Evolutionary conservation across 768 basidiomycete species (phyloP), one percentile per base, ranked within the genome.

Genomic region (Phlebiopsis flavidoalba): DNA sequence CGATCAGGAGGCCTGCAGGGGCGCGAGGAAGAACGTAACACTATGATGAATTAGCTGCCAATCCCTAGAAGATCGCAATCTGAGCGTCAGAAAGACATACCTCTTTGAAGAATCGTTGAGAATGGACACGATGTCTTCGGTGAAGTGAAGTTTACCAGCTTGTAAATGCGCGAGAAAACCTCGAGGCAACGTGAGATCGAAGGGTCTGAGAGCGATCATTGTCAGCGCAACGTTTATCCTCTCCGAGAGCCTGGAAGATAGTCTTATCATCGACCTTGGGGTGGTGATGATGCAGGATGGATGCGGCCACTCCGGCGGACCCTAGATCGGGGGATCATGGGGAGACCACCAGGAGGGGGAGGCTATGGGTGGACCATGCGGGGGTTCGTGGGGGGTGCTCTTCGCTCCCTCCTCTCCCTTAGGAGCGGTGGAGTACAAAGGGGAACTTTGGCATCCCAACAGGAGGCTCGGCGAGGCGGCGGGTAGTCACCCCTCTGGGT

Each of bases 11-110:
- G n/a, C n/a, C n/a, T n/a, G n/a, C n/a, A n/a, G n/a, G n/a, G n/a
- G 74, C 0, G 82, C 83, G 61, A n/a, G n/a, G n/a, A 84, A 83
- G 69, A 83, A 81, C 0, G 83, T 83, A 22, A 83, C 58, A n/a
- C 82, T 83, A 46, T 8, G 31, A 22, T 15, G 33, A 43, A 15
- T 53, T 53, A 53, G 54, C 8, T 17, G 14, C 40, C 17, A 12
- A n/a, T n/a, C n/a, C n/a, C n/a, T n/a, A n/a, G n/a, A 43, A 43
- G 40, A 43, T 31, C 15, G 33, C 19, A 10, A 60, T 26, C 46
- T 31, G 53, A 11, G 53, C n/a, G 43, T 17, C 12, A 43, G 40
- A 19, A 8, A 17, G 17, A 53, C 74, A 50, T 58, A 78, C 79
- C 70, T 64, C 31, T 71, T 63, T 15, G 74, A 70, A 12, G 77